Evolutionary conservation across 805 yeast species (phyloP).

Genomic region (Metschnikowia reukaufii): DNA sequence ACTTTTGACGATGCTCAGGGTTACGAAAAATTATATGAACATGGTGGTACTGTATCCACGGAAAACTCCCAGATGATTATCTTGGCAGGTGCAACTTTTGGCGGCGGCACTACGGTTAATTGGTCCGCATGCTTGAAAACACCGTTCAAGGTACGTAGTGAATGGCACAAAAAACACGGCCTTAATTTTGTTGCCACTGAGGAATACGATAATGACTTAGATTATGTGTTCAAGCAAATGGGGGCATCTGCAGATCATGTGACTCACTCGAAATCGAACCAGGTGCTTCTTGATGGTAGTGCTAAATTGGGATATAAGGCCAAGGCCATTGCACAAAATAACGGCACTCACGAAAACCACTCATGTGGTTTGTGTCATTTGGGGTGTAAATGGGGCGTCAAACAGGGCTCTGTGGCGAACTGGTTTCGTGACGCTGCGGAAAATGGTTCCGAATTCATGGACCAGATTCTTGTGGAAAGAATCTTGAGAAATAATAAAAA

Average conservation of each 20-base stretch:
- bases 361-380: conserved; percentile 48
- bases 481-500: conserved; percentile 41
- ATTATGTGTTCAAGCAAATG: conserved; percentile 49
- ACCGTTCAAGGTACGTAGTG: conserved; percentile 49
- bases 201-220: conserved; percentile 44
- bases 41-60: conserved; percentile 36
- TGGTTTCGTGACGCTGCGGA: conserved; percentile 52
- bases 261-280: conserved; percentile 46
- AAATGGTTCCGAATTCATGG: conserved; percentile 47
- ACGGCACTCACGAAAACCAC: conserved; percentile 42
- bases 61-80: conserved; percentile 34
- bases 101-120: conserved; percentile 59
- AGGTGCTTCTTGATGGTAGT: conserved; percentile 44
- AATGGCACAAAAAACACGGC: conserved; percentile 49
- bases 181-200: conserved; percentile 47
- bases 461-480: conserved; percentile 40
- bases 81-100: conserved; percentile 54
- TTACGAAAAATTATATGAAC: conserved; percentile 37
- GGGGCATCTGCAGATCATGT: conserved; percentile 42
- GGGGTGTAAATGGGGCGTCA: conserved; percentile 52
- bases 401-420: conserved; percentile 50
- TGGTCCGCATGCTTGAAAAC: conserved; percentile 56
- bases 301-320: conserved; percentile 45
- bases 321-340: conserved; percentile 47
- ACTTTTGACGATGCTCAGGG: conserved; percentile 40